phyloP scores from a whole-genome alignment of 345 rosid genomes.

The Clarkia xantiana region DNA sequence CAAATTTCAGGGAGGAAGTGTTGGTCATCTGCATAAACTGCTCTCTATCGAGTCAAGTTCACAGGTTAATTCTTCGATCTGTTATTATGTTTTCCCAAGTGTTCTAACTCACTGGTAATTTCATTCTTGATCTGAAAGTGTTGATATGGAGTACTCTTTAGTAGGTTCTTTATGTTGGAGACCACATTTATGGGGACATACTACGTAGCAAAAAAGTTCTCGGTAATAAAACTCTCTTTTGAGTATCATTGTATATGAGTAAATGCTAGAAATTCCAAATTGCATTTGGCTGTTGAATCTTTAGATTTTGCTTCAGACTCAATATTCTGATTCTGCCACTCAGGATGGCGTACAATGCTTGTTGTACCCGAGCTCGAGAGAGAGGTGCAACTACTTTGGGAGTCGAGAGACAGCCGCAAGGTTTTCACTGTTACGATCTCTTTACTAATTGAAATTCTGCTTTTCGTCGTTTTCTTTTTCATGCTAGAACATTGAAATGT shows the following conservation, averaged over 20 bases:
- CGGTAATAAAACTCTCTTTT: constrained; percentile 31
- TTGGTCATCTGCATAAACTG: constrained; percentile 86
- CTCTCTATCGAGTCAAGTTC: constrained; percentile 91
- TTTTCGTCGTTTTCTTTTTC: neutral
- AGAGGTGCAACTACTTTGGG: constrained; percentile 84
- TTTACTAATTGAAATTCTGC: too few relatives aligned
- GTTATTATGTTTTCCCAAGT: neutral
- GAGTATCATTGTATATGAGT: too few relatives aligned
- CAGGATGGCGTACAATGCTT: constrained; percentile 99
- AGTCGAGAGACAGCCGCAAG: constrained; percentile 58
- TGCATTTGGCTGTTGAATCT: too few relatives aligned
- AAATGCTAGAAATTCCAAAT: too few relatives aligned
- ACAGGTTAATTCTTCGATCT: constrained; percentile 35
- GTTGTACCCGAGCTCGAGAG: constrained; percentile 94
- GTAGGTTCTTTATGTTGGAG: constrained; percentile 95
- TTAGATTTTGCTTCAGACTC: too few relatives aligned
- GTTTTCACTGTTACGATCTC: constrained; percentile 15
- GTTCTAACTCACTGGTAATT: neutral
- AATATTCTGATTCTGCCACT: too few relatives aligned
- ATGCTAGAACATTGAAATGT: too few relatives aligned
- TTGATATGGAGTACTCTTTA: constrained; percentile 4
- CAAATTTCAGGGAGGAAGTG: constrained; percentile 67
- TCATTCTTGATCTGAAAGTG: neutral
- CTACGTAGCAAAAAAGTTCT: constrained; percentile 91
- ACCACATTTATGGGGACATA: constrained; percentile 96